Percentiles rank a stretch among this genome's conserved stretches.
phyloP scores from a whole-genome alignment of 805 yeast genomes.

The Lipomyces yamanashiensis region DNA sequence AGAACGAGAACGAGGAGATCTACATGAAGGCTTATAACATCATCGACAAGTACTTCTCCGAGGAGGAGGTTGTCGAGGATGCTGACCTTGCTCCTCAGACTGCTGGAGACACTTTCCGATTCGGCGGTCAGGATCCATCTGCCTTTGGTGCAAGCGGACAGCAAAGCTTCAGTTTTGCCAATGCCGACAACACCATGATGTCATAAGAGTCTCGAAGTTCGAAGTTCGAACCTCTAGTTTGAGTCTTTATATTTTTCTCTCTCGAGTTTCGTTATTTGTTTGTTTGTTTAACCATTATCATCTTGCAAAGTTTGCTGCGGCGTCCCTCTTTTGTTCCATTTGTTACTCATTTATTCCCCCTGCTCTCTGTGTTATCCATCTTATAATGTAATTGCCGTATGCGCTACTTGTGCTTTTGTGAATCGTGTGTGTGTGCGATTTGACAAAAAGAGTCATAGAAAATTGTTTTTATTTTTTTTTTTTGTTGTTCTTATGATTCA shows the following conservation, averaged over 20 bases:
- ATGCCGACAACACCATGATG: constrained; percentile 24
- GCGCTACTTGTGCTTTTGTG: not conserved
- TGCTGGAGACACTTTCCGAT: constrained; percentile 84
- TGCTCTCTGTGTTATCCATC: not conserved
- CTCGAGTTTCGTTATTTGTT: not conserved
- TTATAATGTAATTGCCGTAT: constrained; percentile 1
- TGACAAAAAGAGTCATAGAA: constrained; percentile 6
- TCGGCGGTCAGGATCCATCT: constrained; percentile 63
- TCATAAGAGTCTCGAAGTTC: not conserved
- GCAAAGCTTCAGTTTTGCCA: constrained; percentile 53
- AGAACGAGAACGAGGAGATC: constrained; percentile 86
- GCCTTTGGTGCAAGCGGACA: constrained; percentile 43
- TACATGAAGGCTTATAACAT: constrained; percentile 88
- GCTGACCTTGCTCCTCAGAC: constrained; percentile 70
- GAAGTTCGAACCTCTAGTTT: not conserved
- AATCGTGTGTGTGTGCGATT: not conserved
- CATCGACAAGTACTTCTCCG: constrained; percentile 88
- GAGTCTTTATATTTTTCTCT: not conserved
- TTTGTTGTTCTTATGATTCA: not conserved
- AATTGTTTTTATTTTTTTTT: constrained; percentile 5
- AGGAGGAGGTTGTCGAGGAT: constrained; percentile 71
- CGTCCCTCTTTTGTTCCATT: not conserved
- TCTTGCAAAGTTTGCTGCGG: constrained; percentile 8
- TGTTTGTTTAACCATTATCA: not conserved
- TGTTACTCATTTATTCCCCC: constrained; percentile 1